Evolutionary conservation across 352 stramenopile species (phyloP).

Genomic region (Phytophthora capsici): DNA sequence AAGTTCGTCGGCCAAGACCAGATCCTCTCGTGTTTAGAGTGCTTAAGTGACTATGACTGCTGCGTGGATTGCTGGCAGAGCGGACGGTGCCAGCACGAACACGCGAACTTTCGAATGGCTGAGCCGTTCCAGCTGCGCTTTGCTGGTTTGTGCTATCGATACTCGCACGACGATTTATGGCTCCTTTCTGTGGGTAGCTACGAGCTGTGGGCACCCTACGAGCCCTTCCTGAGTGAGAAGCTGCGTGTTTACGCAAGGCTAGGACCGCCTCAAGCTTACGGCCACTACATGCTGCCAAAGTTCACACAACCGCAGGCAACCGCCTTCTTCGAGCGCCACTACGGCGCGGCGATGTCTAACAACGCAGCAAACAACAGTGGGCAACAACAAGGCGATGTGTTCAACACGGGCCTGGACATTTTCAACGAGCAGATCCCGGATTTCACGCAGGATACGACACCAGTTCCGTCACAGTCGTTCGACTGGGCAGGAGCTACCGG

Average conservation of each 20-base stretch:
- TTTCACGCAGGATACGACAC: slow-evolving; percentile 33
- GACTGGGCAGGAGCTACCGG: slow-evolving; percentile 33
- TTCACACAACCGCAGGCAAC: slow-evolving; percentile 33
- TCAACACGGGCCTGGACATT: slow-evolving; percentile 31
- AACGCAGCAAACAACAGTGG: slow-evolving; percentile 13
- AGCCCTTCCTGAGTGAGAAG: slow-evolving; percentile 38
- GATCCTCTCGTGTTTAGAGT: slow-evolving; percentile 39
- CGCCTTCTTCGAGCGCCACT: slow-evolving; percentile 39
- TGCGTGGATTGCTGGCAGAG: slow-evolving; percentile 37
- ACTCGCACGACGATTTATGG: slow-evolving; percentile 44
- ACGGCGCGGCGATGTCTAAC: slow-evolving; percentile 19
- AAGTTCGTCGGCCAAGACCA: slow-evolving; percentile 44
- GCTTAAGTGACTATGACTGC: slow-evolving; percentile 36
- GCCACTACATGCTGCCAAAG: slow-evolving; percentile 39
- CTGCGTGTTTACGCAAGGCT: slow-evolving; percentile 32
- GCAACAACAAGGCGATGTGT: slow-evolving; percentile 18
- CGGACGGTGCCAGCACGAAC: slow-evolving; percentile 38
- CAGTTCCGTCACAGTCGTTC: slow-evolving; percentile 8
- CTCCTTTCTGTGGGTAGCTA: slow-evolving; percentile 35
- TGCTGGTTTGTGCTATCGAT: slow-evolving; percentile 40
- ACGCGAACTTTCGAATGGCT: slow-evolving; percentile 42
- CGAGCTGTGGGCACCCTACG: slow-evolving; percentile 42
- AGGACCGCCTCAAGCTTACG: slow-evolving; percentile 30
- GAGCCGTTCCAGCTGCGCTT: slow-evolving; percentile 48
- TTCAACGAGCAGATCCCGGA: slow-evolving; percentile 41